A percentile compares a stretch with the other conserved stretches of the same genome.
Conservation (phyloP, 176 grass and related monocot genomes). For the Paspalum vaginatum region DNA sequence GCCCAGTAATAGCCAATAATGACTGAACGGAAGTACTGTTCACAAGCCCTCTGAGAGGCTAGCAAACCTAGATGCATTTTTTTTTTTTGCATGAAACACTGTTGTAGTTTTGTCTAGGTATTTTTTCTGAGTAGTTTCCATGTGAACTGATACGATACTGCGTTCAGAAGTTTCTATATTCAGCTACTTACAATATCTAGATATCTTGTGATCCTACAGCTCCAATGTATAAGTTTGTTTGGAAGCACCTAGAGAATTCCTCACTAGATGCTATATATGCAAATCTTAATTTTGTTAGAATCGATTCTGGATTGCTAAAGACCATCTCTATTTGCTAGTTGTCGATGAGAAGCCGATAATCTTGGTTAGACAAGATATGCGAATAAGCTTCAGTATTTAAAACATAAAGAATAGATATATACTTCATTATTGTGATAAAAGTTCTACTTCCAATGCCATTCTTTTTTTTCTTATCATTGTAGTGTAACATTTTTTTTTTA, state of each 20-base stretch:
- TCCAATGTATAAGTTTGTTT: neutral
- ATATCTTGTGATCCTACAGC: neutral
- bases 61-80: neutral
- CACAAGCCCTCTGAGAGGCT: neutral
- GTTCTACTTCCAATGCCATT: neutral
- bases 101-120: neutral
- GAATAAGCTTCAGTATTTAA: neutral
- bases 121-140: neutral
- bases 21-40: neutral
- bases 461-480: neutral
- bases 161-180: constrained; percentile 1
- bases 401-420: neutral
- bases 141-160: neutral
- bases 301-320: neutral
- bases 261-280: neutral
- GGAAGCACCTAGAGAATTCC: neutral
- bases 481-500: neutral
- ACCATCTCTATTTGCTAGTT: constrained; percentile 16
- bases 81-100: neutral
- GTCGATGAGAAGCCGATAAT: neutral
- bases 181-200: neutral
- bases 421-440: neutral
- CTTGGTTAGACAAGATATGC: neutral
- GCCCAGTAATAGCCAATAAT: too few species aligned
- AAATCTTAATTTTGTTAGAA: neutral